Percentiles rank a stretch among this genome's conserved stretches.
phyloP scores from a whole-genome alignment of 2,329 filamentous ascomycete genomes.

The Stagonosporopsis vannaccii region DNA sequence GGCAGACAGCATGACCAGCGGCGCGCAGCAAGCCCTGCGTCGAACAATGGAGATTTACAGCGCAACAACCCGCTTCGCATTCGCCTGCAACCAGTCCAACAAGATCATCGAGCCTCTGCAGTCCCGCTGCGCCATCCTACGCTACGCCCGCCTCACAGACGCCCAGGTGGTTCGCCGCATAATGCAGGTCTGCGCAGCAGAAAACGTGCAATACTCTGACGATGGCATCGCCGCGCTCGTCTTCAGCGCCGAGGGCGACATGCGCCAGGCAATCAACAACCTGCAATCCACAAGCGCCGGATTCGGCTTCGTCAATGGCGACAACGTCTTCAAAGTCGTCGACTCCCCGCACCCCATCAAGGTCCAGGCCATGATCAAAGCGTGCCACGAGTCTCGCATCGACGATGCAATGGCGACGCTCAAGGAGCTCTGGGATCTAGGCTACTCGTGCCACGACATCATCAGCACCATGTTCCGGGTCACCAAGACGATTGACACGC shows the following conservation, averaged over 20 bases:
- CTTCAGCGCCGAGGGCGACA: constrained; percentile 96
- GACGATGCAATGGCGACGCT: constrained; percentile 85
- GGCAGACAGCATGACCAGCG: constrained; percentile 94
- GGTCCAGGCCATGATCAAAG: constrained; percentile 98
- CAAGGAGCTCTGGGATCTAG: constrained; percentile 90
- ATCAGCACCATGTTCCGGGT: constrained; percentile 99
- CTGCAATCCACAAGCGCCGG: constrained; percentile 91
- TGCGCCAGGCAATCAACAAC: constrained; percentile 99
- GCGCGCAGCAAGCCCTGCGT: constrained; percentile 92
- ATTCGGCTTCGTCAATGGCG: constrained; percentile 95
- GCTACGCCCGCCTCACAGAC: constrained; percentile 91
- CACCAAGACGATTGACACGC: constrained; percentile 89
- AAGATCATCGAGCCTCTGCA: constrained; percentile 99
- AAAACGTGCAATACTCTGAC: constrained; percentile 88
- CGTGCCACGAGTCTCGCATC: constrained; percentile 90
- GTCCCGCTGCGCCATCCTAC: constrained; percentile 92
- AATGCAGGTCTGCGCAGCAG: constrained; percentile 90
- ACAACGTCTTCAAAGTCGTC: constrained; percentile 98
- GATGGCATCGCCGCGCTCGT: constrained; percentile 95
- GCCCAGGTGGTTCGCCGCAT: constrained; percentile 89
- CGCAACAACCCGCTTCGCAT: constrained; percentile 93
- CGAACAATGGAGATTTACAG: constrained; percentile 99
- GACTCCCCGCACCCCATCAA: constrained; percentile 98
- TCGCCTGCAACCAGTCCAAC: constrained; percentile 98
- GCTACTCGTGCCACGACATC: constrained; percentile 98